phyloP scores from a whole-genome alignment of 805 yeast genomes.

The Wickerhamomyces xylosicus region DNA sequence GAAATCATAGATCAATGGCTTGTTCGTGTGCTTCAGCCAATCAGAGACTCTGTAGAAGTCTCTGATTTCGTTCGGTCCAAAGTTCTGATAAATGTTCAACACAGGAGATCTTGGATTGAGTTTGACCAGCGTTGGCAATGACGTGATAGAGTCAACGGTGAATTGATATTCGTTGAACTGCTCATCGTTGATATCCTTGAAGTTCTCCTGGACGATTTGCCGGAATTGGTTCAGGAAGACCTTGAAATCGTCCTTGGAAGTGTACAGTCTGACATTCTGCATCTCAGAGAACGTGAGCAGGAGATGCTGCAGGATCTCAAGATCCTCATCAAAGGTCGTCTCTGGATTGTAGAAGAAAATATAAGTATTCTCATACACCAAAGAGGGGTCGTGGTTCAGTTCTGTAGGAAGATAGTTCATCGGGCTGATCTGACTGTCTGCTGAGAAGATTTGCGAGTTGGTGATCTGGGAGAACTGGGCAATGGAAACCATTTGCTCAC shows the following conservation, averaged over 20 bases:
- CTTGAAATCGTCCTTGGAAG: constrained; percentile 33
- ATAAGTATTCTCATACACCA: constrained; percentile 19
- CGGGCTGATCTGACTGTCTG: not conserved
- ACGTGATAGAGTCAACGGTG: constrained; percentile 41
- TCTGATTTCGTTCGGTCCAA: constrained; percentile 56
- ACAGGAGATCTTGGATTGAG: constrained; percentile 47
- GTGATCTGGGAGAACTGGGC: not conserved
- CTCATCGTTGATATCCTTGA: constrained; percentile 31
- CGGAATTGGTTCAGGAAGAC: constrained; percentile 31
- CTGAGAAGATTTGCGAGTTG: not conserved
- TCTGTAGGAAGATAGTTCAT: not conserved
- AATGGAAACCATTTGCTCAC: not conserved
- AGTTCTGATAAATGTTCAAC: constrained; percentile 46
- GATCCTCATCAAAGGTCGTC: constrained; percentile 49
- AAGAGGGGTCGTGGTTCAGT: not conserved
- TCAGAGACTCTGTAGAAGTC: constrained; percentile 33
- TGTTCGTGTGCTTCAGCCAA: constrained; percentile 35
- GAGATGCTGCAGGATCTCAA: constrained; percentile 46
- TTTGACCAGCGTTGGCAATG: constrained; percentile 51
- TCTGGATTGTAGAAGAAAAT: constrained; percentile 44
- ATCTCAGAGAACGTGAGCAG: constrained; percentile 49
- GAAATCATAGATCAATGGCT: constrained; percentile 45
- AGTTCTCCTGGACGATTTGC: constrained; percentile 21
- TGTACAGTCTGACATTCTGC: constrained; percentile 45
- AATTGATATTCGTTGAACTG: constrained; percentile 35